These are phyloP conservation scores for Alternaria ventricosa DNA, from an alignment of 2,329 filamentous ascomycete species.

Conservation along the genomic window DNA sequence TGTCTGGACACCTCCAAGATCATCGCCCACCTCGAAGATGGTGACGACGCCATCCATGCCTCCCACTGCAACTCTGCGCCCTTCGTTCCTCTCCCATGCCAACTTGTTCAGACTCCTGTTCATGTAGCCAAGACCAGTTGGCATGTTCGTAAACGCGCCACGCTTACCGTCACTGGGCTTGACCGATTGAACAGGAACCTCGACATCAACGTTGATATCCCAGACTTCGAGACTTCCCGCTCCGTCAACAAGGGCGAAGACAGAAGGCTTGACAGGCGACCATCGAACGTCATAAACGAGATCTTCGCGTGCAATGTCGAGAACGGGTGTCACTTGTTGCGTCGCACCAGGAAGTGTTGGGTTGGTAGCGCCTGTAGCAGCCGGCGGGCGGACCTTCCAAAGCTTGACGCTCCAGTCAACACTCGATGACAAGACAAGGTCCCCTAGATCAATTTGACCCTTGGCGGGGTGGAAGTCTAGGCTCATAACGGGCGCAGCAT, in stretches of 20 bases:
- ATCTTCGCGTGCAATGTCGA: constrained; percentile 93
- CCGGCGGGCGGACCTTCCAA: constrained; percentile 89
- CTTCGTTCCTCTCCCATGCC: constrained; percentile 90
- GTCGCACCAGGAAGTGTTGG: constrained; percentile 46
- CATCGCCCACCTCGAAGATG: constrained; percentile 87
- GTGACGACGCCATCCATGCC: constrained; percentile 90
- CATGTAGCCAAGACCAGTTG: constrained; percentile 64
- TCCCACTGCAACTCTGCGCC: constrained; percentile 84
- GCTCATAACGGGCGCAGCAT: constrained; percentile 93
- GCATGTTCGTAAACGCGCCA: constrained; percentile 45
- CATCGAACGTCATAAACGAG: constrained; percentile 95
- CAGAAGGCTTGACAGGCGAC: constrained; percentile 91
- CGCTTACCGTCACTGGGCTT: constrained; percentile 65
- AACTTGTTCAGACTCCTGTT: constrained; percentile 92
- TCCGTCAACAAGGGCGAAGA: constrained; percentile 94
- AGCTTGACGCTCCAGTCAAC: constrained; percentile 97
- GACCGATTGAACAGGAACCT: constrained; percentile 86
- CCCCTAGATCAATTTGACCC: constrained; percentile 91
- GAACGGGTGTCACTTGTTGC: constrained; percentile 71
- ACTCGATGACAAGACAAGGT: constrained; percentile 88
- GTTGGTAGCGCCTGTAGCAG: constrained; percentile 64
- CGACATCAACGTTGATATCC: constrained; percentile 91
- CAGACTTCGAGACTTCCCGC: constrained; percentile 91
- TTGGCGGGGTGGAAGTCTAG: constrained; percentile 93
- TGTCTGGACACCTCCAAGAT: constrained; percentile 84